Evolutionary conservation across 768 basidiomycete species (phyloP), one percentile per base, ranked within the genome.

Genomic region (Kwoniella botswanensis): DNA sequence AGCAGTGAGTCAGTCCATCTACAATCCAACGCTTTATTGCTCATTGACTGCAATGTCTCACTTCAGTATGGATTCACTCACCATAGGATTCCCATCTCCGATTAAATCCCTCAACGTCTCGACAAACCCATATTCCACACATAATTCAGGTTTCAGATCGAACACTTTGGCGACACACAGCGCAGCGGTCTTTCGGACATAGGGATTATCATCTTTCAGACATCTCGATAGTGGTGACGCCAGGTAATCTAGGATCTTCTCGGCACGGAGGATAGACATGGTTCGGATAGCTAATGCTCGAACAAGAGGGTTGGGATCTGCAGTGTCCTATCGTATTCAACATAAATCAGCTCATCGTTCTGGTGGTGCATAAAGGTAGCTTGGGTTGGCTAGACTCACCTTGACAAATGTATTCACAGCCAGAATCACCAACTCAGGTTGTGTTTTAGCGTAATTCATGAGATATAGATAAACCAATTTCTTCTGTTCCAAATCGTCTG

Each of bases 201-300:
- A 99, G 1, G 97, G 96, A 77, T 97, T 97, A 76, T 98, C 95
- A 85, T 98, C 97, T 54, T 89, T 88, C 29, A 98, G 86, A 76
- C 92, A 93, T 78, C 93, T 93, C 76, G 93, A 92, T 3, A 99
- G 86, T 0, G 97, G 96, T 82, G 94, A 92, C 77, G 91, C 93
- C n/a, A 99, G 89, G 84, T 98, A 99, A 85, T 98, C 95, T 84
- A 98, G 93, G 82, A 98, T 98, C 89, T 98, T 98, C 84, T 98
- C 97, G 10, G 96, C 95, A 53, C 95, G 92, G 59, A 99, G 85
- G 79, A 93, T 92, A 43, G 94, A 94, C 97, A 99, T 99, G 10
- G 97, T 99, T 46, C 96, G 90, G 82, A 98, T 98, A 43, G 97
- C 92, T 65, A 99, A 88, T 0, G 97, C 97, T 62, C 97, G 90